Evolutionary conservation across 2,329 filamentous ascomycete genomes (phyloP).

Genomic region (Penicillium carneum): DNA sequence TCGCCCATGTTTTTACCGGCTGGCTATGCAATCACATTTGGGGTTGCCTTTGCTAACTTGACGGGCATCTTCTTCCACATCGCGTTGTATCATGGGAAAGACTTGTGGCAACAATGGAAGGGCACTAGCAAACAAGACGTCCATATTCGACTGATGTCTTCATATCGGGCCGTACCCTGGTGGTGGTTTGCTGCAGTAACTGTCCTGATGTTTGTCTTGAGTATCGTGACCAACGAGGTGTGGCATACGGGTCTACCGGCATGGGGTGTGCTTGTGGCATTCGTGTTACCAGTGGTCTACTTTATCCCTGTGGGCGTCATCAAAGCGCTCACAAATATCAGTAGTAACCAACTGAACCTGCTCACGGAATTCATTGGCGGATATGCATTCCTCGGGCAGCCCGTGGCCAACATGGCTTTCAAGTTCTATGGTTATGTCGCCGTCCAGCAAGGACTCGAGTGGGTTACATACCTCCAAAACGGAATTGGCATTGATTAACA

Average conservation of each 20-base stretch:
- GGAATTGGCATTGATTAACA: background rate
- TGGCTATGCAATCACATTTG: slow-evolving; percentile 64
- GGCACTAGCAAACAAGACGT: slow-evolving; percentile 49
- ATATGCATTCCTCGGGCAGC: slow-evolving; percentile 56
- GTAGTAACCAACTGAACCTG: slow-evolving; percentile 58
- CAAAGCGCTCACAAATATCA: slow-evolving; percentile 58
- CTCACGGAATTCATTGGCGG: slow-evolving; percentile 59
- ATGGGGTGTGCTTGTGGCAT: slow-evolving; percentile 56
- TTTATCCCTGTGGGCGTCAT: slow-evolving; percentile 59
- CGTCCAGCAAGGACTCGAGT: slow-evolving; percentile 67
- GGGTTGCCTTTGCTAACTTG: slow-evolving; percentile 72
- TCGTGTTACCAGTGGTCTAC: slow-evolving; percentile 56
- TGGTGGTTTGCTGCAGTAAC: slow-evolving; percentile 57
- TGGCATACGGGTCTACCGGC: slow-evolving; percentile 57
- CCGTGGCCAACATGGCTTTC: slow-evolving; percentile 67
- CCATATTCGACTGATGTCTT: slow-evolving; percentile 54
- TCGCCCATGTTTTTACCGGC: slow-evolving; percentile 71
- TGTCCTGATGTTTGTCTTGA: slow-evolving; percentile 47
- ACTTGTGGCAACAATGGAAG: slow-evolving; percentile 47
- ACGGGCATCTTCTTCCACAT: slow-evolving; percentile 60
- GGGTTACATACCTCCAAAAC: slow-evolving; percentile 19
- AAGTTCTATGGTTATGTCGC: slow-evolving; percentile 75
- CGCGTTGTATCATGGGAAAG: slow-evolving; percentile 48
- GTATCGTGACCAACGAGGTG: slow-evolving; percentile 50
- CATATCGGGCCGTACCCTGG: slow-evolving; percentile 53